Percentiles rank a stretch among this genome's conserved stretches.
Conservation (phyloP, 345 rosid genomes). For the Hypericum androsaemum region DNA sequence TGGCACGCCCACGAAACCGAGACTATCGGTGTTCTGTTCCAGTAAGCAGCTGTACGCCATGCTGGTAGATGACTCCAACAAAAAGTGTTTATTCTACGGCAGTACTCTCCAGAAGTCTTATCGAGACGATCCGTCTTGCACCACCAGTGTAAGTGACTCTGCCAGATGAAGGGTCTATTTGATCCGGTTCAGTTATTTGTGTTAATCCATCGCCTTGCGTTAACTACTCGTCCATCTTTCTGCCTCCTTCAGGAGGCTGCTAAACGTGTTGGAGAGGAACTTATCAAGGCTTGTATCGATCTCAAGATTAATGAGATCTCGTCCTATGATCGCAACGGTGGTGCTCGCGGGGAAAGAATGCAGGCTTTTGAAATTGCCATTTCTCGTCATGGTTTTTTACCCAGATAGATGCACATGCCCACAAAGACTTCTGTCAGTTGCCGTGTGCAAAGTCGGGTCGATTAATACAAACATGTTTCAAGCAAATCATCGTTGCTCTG, state of each 20-base stretch:
- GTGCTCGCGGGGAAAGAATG: slow-evolving; percentile 62
- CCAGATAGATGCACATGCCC: slow-evolving; percentile 5
- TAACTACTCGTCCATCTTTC: slow-evolving; percentile 2
- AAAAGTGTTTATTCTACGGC: slow-evolving; percentile 65
- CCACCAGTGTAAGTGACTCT: slow-evolving; percentile 46
- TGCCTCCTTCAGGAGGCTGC: slow-evolving; percentile 62
- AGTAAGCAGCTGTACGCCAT: slow-evolving; percentile 75
- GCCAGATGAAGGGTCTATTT: neutral
- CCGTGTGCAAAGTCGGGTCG: neutral
- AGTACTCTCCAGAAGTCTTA: slow-evolving; percentile 79
- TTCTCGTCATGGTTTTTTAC: slow-evolving; percentile 58
- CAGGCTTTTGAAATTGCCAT: slow-evolving; percentile 72
- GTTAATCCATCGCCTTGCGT: neutral
- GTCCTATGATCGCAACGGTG: slow-evolving; percentile 74
- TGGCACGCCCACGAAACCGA: slow-evolving; percentile 57
- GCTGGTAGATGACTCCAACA: slow-evolving; percentile 82
- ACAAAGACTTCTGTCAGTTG: neutral
- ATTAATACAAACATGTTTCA: too few species aligned
- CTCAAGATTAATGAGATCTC: slow-evolving; percentile 63
- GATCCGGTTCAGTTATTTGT: neutral
- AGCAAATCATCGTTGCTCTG: too few species aligned
- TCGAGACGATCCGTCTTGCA: slow-evolving; percentile 45
- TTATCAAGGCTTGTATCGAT: slow-evolving; percentile 51
- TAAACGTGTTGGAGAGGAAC: slow-evolving; percentile 69
- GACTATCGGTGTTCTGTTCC: slow-evolving; percentile 88